Conservation (phyloP, 2,329 filamentous ascomycete genomes). For the Xylariaceae sp. region DNA sequence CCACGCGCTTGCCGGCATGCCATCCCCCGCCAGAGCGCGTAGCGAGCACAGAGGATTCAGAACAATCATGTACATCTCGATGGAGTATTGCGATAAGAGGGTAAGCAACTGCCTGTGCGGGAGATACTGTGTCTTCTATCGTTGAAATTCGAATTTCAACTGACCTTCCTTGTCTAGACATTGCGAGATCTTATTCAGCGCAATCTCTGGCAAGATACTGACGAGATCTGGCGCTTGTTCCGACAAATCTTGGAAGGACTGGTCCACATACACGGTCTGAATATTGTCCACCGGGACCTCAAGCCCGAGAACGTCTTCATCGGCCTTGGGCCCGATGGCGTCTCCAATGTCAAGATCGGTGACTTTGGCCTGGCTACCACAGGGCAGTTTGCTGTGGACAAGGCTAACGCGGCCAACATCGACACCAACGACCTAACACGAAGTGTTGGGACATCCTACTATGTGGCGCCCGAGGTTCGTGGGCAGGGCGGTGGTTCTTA, state of each 20-base stretch:
- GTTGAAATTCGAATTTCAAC: not conserved
- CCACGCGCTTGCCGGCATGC: conserved; percentile 19
- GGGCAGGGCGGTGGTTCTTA: conserved; percentile 71
- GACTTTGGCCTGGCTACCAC: conserved; percentile 94
- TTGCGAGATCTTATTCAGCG: conserved; percentile 80
- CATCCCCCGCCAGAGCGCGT: conserved; percentile 24
- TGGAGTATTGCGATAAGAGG: conserved; percentile 96
- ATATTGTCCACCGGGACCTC: conserved; percentile 91
- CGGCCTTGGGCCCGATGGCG: conserved; percentile 58
- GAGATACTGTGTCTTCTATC: not conserved
- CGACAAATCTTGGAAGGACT: conserved; percentile 87
- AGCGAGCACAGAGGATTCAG: conserved; percentile 49
- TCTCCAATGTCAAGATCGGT: conserved; percentile 89
- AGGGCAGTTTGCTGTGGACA: conserved; percentile 66
- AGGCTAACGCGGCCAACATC: conserved; percentile 35
- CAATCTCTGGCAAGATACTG: conserved; percentile 64
- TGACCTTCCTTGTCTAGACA: conserved; percentile 45
- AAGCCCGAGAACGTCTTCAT: conserved; percentile 99
- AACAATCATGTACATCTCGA: conserved; percentile 90
- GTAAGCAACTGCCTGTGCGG: conserved; percentile 38
- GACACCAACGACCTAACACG: conserved; percentile 62
- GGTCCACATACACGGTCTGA: conserved; percentile 80
- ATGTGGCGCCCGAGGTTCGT: conserved; percentile 87
- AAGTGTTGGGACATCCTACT: conserved; percentile 74
- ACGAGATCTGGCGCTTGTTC: conserved; percentile 85